Percentiles rank a stretch among this genome's conserved stretches.
phyloP scores from a whole-genome alignment of 2,329 filamentous ascomycete genomes.

The Paecilomyces sp. region DNA sequence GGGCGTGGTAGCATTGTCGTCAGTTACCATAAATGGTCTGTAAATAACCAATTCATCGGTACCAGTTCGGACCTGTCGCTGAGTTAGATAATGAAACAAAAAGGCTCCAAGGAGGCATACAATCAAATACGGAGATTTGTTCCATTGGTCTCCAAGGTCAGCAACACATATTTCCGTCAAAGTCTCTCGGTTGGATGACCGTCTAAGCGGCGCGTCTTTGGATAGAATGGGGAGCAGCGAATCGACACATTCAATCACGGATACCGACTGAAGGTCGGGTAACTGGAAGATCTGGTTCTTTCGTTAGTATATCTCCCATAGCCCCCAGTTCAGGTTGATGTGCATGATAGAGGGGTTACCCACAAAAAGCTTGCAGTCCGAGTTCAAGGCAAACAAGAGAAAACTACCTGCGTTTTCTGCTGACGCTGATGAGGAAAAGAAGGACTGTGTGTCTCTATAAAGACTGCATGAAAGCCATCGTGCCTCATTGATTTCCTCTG shows the following conservation, averaged over 20 bases:
- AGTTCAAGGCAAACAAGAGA: constrained; percentile 69
- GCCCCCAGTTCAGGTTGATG: not conserved
- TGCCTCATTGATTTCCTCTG: constrained; percentile 51
- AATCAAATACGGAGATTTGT: constrained; percentile 70
- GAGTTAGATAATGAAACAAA: constrained; percentile 1
- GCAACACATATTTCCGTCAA: constrained; percentile 76
- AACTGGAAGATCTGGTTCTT: constrained; percentile 62
- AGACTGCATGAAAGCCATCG: constrained; percentile 81
- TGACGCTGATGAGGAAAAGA: constrained; percentile 41
- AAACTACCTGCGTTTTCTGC: constrained; percentile 41
- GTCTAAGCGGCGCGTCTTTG: constrained; percentile 60
- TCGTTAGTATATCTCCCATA: constrained; percentile 7
- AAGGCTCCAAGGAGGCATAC: constrained; percentile 42
- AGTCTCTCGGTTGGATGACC: constrained; percentile 63
- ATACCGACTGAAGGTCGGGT: constrained; percentile 66
- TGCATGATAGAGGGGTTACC: constrained; percentile 19
- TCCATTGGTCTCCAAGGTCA: constrained; percentile 70
- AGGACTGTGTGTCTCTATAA: constrained; percentile 59
- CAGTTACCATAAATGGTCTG: constrained; percentile 58
- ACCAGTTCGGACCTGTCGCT: constrained; percentile 60
- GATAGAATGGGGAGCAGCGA: constrained; percentile 72
- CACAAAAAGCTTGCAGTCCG: constrained; percentile 68
- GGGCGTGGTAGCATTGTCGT: constrained; percentile 7
- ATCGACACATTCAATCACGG: constrained; percentile 66
- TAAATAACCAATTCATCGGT: constrained; percentile 83